Base-by-base conservation (phyloP, 179 eudicot genomes). In the Carnegiea gigantea region DNA sequence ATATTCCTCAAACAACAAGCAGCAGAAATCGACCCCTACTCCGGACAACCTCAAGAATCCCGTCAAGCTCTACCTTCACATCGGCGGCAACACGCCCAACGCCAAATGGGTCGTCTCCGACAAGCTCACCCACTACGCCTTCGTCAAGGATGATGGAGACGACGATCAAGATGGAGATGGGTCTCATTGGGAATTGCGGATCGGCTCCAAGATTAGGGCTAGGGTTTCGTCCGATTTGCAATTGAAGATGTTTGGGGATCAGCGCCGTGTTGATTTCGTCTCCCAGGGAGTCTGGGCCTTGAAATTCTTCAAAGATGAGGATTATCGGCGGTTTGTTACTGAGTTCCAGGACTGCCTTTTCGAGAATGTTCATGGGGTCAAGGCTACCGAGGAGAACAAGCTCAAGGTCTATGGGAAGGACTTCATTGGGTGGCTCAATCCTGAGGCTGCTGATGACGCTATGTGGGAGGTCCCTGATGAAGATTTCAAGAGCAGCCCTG, bases 401-500 rank as follows among this genome's bases (percentile, higher is more conserved):
- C 26, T 93, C 24, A 92, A 88, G 81, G 84, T 93, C 13, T 93
- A 91, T 49, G 98, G 96, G 51, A 93, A 93, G 81, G 98, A 93
- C 15, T 93, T 93, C 62, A 18, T 92, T n/a, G 94, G 93, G 46
- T 92, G 96, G 98, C 86, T 79, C 64, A 90, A 91, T 78, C 94
- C 93, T 1, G 93, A 91, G 64, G 88, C 64, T 12, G 95, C 96
- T 0, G 96, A 96, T 28, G 99, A 96, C 85, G 78, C 94, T 1
- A 87, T 92, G 92, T 96, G 99, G 99, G 98, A 96, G 84, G 93
- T 88, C 40, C 92, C 91, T 0, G 98, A 92, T 46, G 93, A 89
- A 44, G 72, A 17, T 0, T n/a, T 14, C 8, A 43, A 12, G 24
- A 28, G 30, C 30, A 38, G 60, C 36, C 77, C 77, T 6, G 38